Evolutionary conservation across 164 flowering plant species (phyloP), one percentile per base, ranked within the genome.

Genomic region (Pachysandra terminalis): DNA sequence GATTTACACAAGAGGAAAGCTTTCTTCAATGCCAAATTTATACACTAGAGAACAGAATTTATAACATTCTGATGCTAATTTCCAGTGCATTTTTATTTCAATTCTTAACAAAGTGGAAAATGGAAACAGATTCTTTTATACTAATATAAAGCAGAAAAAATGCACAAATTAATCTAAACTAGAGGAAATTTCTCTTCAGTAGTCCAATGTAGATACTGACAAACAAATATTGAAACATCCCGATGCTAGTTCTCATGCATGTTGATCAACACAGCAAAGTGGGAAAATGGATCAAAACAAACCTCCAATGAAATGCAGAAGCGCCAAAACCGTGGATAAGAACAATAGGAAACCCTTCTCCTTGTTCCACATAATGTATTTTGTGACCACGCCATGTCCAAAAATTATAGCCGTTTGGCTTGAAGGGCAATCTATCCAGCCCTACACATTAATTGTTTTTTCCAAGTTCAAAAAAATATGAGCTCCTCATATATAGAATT

Each of bases 291-390:
- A 23, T 0, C 59, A 68, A 49, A 55, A 22, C 73, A 59, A 56
- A 95, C 98, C 98, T 95, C 98, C 98, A 92, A 70, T 95, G 98
- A 75, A 84, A 95, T 21, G 89, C 97, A 64, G 97, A 95, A 79
- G 99, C 97, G 27, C 99, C 97, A 79, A 95, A 95, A 0, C 99
- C 99, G 78, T 92, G 99, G 63, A 95, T 88, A 64, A 95, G 91
- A 71, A 95, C 94, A 71, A 95, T 58, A 0, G 97, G 96, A 63
- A 76, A 40, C 15, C 96, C 97, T 72, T 89, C 84, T 69, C 99
- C 97, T 85, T 90, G 87, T 41, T 81, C 94, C 1, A 95, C 94
- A 75, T 92, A 92, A 80, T 95, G 99, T 67, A 95, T 88, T 69
- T 81, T 88, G 69, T 84, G 93, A 76, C 90, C 97, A 71, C 83